Percentiles rank a stretch among this genome's conserved stretches.
These are phyloP conservation scores for Spiraea crenata DNA, from an alignment of 331 rosid genomes.

Conservation along the genomic window DNA sequence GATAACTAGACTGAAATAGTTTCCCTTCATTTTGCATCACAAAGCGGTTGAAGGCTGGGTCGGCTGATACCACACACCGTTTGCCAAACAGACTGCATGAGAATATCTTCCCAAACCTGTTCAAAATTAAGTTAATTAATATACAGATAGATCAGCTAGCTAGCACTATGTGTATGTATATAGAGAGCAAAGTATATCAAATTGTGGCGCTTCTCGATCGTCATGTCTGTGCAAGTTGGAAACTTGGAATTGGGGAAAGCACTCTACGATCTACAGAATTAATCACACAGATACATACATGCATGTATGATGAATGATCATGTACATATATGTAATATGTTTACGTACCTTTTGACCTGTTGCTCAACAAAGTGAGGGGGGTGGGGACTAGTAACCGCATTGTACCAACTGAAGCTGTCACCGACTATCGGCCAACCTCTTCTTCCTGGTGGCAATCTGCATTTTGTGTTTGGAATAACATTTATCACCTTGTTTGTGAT, in stretches of 20 bases:
- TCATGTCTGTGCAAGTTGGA: no score
- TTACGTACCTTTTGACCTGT: conserved; percentile 73
- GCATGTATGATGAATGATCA: no score
- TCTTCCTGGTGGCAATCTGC: conserved; percentile 76
- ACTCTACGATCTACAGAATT: no score
- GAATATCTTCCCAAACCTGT: conserved; percentile 84
- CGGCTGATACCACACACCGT: conserved; percentile 87
- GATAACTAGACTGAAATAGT: conserved; percentile 72
- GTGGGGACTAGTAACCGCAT: conserved; percentile 85
- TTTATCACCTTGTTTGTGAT: conserved; percentile 27
- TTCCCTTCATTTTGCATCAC: conserved; percentile 91
- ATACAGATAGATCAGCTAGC: no score
- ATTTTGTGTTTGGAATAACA: neutral
- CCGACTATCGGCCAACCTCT: conserved; percentile 92
- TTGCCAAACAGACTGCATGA: conserved; percentile 84
- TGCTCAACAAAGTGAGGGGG: conserved; percentile 81
- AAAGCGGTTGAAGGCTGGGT: conserved; percentile 77
- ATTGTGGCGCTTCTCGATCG: no score
- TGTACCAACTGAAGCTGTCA: conserved; percentile 85
- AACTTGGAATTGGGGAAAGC: no score
- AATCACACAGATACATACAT: no score
- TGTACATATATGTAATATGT: no score
- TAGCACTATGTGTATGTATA: neutral
- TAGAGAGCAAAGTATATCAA: neutral
- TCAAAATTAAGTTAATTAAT: neutral